Conservation (phyloP, 1,139 yeast genomes). For the Scheffersomyces cryptocercus region DNA sequence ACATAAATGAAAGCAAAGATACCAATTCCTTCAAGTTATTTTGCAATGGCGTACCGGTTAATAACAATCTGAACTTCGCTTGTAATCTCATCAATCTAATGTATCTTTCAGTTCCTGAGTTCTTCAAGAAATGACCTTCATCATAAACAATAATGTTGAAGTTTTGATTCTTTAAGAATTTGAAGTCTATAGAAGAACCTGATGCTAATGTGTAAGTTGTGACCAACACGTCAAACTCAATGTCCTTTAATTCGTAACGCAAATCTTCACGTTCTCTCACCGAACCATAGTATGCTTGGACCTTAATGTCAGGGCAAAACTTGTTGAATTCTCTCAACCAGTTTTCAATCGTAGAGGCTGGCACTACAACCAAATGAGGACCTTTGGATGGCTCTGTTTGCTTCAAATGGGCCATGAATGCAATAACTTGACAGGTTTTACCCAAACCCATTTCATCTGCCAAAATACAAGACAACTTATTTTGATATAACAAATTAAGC, state of each 20-base stretch:
- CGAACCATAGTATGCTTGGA: conserved; percentile 93
- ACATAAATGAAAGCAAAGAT: conserved; percentile 83
- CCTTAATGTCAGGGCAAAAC: conserved; percentile 78
- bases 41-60: conserved; percentile 97
- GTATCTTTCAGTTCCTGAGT: conserved; percentile 86
- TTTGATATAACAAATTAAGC: conserved; percentile 77
- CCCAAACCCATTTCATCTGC: conserved; percentile 99
- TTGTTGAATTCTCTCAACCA: conserved; percentile 94
- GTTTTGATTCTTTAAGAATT: conserved; percentile 68
- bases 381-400: conserved; percentile 55
- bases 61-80: conserved; percentile 77
- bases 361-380: conserved; percentile 87
- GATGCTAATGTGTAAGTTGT: conserved; percentile 93
- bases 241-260: conserved; percentile 63
- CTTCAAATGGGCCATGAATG: conserved; percentile 85
- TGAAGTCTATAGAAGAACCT: conserved; percentile 79
- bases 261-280: conserved; percentile 83
- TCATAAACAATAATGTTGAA: conserved; percentile 92
- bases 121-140: conserved; percentile 96
- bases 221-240: conserved; percentile 85
- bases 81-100: conserved; percentile 77
- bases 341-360: conserved; percentile 93
- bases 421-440: conserved; percentile 92
- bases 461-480: conserved; percentile 81
- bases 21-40: conserved; percentile 88